Conservation (phyloP, 2,329 filamentous ascomycete genomes). For the Diplodia seriata region DNA sequence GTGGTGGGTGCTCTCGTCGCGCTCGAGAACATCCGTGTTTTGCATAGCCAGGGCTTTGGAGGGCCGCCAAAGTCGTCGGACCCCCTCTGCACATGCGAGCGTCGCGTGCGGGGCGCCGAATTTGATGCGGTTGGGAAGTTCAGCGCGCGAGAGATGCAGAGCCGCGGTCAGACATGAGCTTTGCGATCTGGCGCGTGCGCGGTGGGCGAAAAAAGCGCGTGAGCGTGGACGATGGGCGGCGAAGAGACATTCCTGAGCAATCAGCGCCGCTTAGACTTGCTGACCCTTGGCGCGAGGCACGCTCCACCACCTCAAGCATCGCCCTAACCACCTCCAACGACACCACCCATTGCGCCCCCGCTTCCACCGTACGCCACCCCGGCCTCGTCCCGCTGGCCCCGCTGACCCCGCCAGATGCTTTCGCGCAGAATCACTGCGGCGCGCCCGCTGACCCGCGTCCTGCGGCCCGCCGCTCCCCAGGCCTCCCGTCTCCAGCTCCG, state of each 20-base stretch:
- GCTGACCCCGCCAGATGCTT: conserved; percentile 46
- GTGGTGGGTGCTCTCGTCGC: conserved; percentile 42
- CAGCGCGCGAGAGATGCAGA: conserved; percentile 36
- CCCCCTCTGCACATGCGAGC: conserved; percentile 38
- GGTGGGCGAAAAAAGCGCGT: conserved; percentile 37
- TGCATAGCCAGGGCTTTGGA: conserved; percentile 33
- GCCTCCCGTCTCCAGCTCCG: conserved; percentile 48
- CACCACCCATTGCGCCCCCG: conserved; percentile 25
- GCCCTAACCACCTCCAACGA: conserved; percentile 11
- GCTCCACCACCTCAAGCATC: conserved; percentile 14
- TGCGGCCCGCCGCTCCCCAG: conserved; percentile 43
- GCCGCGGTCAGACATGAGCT: conserved; percentile 43
- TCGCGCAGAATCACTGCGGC: conserved; percentile 51
- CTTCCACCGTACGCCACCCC: conserved; percentile 15
- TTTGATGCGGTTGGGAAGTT: conserved; percentile 39
- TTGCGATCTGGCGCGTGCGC: conserved; percentile 39
- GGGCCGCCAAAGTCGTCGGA: conserved; percentile 34
- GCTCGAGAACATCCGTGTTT: conserved; percentile 36
- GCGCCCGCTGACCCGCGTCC: conserved; percentile 49
- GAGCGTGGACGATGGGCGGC: conserved; percentile 28
- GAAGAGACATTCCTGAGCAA: conserved; percentile 15
- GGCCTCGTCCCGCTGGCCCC: no score
- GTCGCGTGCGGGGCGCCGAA: conserved; percentile 31
- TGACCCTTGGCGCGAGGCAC: conserved; percentile 16
- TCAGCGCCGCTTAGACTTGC: conserved; percentile 13